Evolutionary conservation across 495 filamentous ascomycete species (phyloP).

Genomic region (Penicillium macrosclerotiorum): DNA sequence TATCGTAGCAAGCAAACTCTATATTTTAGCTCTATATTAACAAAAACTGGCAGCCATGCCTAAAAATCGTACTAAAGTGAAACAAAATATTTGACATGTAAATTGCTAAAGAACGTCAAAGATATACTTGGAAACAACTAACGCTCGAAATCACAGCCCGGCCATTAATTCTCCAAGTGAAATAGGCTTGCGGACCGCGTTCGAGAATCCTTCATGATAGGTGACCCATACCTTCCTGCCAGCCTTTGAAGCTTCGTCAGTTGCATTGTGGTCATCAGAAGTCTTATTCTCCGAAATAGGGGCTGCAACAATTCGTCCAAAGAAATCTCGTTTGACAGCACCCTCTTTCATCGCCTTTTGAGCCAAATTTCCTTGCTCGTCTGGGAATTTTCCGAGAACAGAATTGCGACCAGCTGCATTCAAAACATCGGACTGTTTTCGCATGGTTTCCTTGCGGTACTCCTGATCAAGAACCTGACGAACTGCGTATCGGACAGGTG

Average conservation of each 20-base stretch:
- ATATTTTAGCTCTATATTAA: too few species aligned
- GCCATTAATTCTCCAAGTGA: slow-evolving; percentile 78
- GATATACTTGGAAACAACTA: too few species aligned
- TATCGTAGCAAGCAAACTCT: too few species aligned
- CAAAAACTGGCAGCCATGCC: too few species aligned
- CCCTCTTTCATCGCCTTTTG: slow-evolving; percentile 27
- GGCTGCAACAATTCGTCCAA: slow-evolving; percentile 67
- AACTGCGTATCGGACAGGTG: slow-evolving; percentile 81
- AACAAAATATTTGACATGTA: too few species aligned
- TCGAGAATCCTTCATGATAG: slow-evolving; percentile 94
- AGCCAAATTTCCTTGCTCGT: slow-evolving; percentile 40
- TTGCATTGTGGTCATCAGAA: slow-evolving; percentile 15
- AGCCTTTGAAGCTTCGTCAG: slow-evolving; percentile 34
- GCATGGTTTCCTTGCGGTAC: slow-evolving; percentile 64
- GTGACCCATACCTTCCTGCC: slow-evolving; percentile 82
- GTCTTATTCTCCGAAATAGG: slow-evolving; percentile 31
- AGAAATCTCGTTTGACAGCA: slow-evolving; percentile 81
- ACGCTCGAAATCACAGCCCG: slow-evolving; percentile 34
- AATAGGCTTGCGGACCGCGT: slow-evolving; percentile 91
- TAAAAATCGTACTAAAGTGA: too few species aligned
- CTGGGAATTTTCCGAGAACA: slow-evolving; percentile 14
- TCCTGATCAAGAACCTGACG: slow-evolving; percentile 91
- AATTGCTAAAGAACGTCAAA: slow-evolving; percentile 9
- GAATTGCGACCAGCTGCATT: slow-evolving; percentile 38
- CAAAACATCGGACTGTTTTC: slow-evolving; percentile 58